Evolutionary conservation across 306 rosid genomes (phyloP), one percentile per base, ranked within the genome.

Genomic region (Malus fusca): DNA sequence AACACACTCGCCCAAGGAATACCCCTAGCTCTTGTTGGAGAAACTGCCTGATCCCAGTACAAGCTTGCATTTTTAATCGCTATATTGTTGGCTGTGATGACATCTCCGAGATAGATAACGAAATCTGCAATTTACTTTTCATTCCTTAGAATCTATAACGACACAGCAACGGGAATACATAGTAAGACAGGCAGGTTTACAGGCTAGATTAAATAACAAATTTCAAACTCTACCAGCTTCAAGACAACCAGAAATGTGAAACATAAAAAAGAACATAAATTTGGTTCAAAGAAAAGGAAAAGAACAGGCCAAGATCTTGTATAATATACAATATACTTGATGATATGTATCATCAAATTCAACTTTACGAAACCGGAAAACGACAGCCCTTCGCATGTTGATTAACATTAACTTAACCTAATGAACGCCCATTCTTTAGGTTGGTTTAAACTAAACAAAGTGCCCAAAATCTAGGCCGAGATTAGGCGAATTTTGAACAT

Each of bases 71-170:
- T 94, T 77, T 71, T 77, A 63, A 88, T 73, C 75, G 82, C 85
- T 13, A 94, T 78, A 79, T 90, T 90, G 82, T 91, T 94, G 22
- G 95, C 97, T 21, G 96, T 91, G 66, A 94, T 76, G 4, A 94
- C 88, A 85, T 94, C 98, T 68, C 98, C 97, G 40, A 94, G 93
- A 79, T 91, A 91, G 68, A 91, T 78, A n/a, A 94, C 98, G 81
- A 94, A 94, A 90, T 91, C 97, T 88, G 88, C 69, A 71, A 78
- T 70, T 13, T 19, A 6, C 13, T 2, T 40, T 17, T 8, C 56
- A 60, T 43, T 70, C 58, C 2, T 17, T 13, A 35, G 33, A 28
- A 53, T 14, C 9, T 17, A 42, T 65, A 18, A 52, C 7, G 21
- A 44, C 17, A 52, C 42, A 52, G 15, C 44, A 14, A 43, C 33